phyloP scores from a whole-genome alignment of 139 green algal genomes.

The Nannochloris sp. region DNA sequence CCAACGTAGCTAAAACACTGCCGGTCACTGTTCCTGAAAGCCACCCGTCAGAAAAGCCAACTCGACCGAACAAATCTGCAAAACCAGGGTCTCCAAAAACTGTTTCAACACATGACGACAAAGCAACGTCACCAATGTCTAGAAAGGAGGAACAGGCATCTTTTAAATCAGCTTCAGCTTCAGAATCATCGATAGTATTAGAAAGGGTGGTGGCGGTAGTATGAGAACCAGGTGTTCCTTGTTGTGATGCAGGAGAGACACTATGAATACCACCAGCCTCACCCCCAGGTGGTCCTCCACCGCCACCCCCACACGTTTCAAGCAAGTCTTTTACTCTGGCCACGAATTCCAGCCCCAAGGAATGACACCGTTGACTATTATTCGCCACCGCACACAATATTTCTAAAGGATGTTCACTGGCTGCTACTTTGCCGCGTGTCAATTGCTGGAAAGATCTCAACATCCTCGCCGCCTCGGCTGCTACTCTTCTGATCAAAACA shows the following conservation, averaged over 20 bases:
- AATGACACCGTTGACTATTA: constrained; percentile 76
- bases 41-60: constrained; percentile 47
- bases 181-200: background rate
- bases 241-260: no score
- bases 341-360: constrained; percentile 65
- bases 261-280: background rate
- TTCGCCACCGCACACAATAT: constrained; percentile 69
- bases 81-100: constrained; percentile 39
- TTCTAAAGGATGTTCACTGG: constrained; percentile 27
- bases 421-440: constrained; percentile 11
- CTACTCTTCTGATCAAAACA: constrained; percentile 5
- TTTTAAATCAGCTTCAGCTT: background rate
- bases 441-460: constrained; percentile 18
- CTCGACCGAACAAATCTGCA: constrained; percentile 30
- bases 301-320: background rate
- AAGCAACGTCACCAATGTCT: background rate
- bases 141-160: background rate
- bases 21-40: constrained; percentile 31
- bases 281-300: constrained; percentile 25
- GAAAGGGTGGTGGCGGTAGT: background rate
- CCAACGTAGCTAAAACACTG: constrained; percentile 70
- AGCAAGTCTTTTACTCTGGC: constrained; percentile 49
- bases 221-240: constrained; percentile 1
- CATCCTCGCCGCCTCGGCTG: background rate
- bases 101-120: background rate